A percentile compares a stretch with the other conserved stretches of the same genome.
Conservation (phyloP, 2,329 filamentous ascomycete species). For the Ceratocystiopsis sp. region DNA sequence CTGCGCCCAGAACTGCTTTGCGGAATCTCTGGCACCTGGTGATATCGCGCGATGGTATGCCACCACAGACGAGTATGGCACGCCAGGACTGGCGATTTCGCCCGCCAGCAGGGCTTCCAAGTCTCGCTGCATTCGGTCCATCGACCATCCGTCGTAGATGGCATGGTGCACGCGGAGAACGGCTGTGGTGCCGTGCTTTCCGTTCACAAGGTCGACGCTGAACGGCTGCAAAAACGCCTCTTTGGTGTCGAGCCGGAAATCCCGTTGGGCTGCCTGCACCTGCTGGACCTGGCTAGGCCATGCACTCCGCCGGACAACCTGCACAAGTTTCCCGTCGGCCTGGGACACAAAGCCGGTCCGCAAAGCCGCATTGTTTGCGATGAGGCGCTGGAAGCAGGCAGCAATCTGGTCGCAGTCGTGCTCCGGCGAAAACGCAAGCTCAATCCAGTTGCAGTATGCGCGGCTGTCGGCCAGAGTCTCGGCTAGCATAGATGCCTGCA, state of each 20-base stretch:
- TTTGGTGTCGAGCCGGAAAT: slow-evolving; percentile 21
- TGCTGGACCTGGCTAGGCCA: slow-evolving; percentile 23
- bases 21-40: slow-evolving; percentile 17
- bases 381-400: slow-evolving; percentile 31
- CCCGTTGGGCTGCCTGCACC: slow-evolving; percentile 20
- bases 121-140: slow-evolving; percentile 57
- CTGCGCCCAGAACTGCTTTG: slow-evolving; percentile 52
- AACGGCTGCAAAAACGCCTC: slow-evolving; percentile 38
- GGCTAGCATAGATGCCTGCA: slow-evolving; percentile 66
- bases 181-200: slow-evolving; percentile 12
- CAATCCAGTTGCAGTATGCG: slow-evolving; percentile 65
- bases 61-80: slow-evolving; percentile 45
- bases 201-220: slow-evolving; percentile 1
- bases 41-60: slow-evolving; percentile 23
- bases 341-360: slow-evolving; percentile 51
- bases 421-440: slow-evolving; percentile 35
- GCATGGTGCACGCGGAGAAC: slow-evolving; percentile 60
- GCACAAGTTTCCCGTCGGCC: slow-evolving; percentile 35
- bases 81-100: slow-evolving; percentile 20
- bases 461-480: slow-evolving; percentile 45
- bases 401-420: slow-evolving; percentile 23
- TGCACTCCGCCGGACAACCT: slow-evolving; percentile 45
- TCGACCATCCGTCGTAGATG: slow-evolving; percentile 86
- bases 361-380: slow-evolving; percentile 45
- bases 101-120: slow-evolving; percentile 32